These are phyloP conservation scores for Funneliformis geosporum DNA, from an alignment of 192 early-diverging fungal genomes.

Conservation along the genomic window DNA sequence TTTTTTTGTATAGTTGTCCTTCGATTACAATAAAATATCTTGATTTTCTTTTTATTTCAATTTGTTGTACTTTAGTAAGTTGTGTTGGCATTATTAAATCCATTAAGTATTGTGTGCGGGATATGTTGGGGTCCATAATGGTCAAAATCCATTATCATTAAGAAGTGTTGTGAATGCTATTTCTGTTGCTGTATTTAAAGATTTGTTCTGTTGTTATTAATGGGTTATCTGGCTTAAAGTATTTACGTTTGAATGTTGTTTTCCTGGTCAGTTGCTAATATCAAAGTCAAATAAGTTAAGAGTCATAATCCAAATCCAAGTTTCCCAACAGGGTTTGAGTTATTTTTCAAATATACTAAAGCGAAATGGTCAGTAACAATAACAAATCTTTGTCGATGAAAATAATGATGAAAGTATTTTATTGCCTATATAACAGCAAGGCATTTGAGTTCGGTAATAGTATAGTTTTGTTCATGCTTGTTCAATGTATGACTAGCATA, in stretches of 20 bases:
- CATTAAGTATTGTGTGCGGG: neutral
- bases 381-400: neutral
- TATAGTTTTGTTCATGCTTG: conserved; percentile 1
- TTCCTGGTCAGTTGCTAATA: neutral
- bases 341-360: neutral
- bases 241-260: neutral
- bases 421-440: neutral
- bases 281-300: neutral
- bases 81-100: neutral
- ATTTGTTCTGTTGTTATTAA: no score
- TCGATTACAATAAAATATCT: neutral
- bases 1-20: neutral
- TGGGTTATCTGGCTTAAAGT: neutral
- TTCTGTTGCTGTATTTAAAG: no score
- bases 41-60: neutral
- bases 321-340: no score
- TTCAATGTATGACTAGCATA: neutral
- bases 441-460: neutral
- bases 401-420: neutral
- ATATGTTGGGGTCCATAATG: neutral
- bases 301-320: neutral
- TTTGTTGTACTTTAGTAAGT: neutral
- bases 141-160: neutral
- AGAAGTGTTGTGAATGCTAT: neutral
- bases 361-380: neutral